Evolutionary conservation across 305 asterid species (phyloP).

Genomic region (Lippia alba): DNA sequence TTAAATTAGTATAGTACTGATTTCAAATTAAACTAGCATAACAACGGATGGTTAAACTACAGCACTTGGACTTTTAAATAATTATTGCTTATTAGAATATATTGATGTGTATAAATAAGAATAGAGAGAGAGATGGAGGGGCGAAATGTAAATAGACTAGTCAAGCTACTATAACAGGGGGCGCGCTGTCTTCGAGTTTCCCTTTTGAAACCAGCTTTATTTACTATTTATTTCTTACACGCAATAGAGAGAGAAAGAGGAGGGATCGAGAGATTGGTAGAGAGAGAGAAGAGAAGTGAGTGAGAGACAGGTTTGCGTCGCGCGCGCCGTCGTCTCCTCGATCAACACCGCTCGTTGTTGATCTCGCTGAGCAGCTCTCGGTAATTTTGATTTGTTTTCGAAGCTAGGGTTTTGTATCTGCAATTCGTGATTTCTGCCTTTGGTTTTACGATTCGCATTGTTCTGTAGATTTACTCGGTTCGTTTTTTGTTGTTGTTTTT

Average conservation of each 20-base stretch:
- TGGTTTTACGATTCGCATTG: not conserved
- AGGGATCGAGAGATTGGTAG: slow-evolving; percentile 9
- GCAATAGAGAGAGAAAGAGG: not conserved
- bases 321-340: slow-evolving; percentile 8
- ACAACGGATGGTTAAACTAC: too few relatives aligned
- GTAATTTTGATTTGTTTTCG: slow-evolving; percentile 20
- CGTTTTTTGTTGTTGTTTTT: not conserved
- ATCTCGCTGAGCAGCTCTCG: not conserved
- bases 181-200: too few relatives aligned
- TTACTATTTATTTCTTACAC: not conserved
- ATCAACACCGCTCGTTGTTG: not conserved
- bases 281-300: slow-evolving; percentile 8
- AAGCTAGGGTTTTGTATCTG: slow-evolving; percentile 3
- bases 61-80: too few relatives aligned
- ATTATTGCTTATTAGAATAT: too few relatives aligned
- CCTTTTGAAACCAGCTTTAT: not conserved
- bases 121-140: too few relatives aligned
- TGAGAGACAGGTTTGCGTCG: not conserved
- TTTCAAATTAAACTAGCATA: too few relatives aligned
- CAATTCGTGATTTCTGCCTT: not conserved
- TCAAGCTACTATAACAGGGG: too few relatives aligned
- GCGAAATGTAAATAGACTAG: too few relatives aligned
- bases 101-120: too few relatives aligned
- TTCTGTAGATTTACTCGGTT: slow-evolving; percentile 10
- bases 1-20: too few relatives aligned